Conservation (phyloP, 2,329 filamentous ascomycete species). For the Botrytis byssoidea region DNA sequence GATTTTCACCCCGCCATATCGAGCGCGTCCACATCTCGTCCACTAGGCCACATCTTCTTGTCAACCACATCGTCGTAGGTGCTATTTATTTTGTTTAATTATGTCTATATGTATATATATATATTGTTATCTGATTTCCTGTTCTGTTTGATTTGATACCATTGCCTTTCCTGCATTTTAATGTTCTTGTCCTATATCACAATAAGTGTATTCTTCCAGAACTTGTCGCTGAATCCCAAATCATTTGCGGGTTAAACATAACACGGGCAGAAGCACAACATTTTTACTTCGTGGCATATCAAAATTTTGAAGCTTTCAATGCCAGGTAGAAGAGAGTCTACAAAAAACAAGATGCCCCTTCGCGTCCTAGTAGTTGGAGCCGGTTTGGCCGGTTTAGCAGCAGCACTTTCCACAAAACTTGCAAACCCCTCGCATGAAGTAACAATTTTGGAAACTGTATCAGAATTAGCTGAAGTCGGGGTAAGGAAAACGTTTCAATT, state of each 20-base stretch:
- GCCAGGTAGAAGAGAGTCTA: not conserved
- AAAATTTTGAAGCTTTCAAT: not conserved
- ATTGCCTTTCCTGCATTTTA: not conserved
- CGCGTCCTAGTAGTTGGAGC: slow-evolving; percentile 46
- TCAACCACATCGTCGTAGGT: not conserved
- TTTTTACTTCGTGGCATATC: not conserved
- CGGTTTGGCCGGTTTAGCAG: slow-evolving; percentile 45
- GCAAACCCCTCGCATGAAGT: slow-evolving; percentile 43
- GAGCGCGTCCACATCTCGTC: slow-evolving; percentile 9
- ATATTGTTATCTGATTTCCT: not conserved
- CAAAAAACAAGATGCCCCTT: slow-evolving; percentile 24
- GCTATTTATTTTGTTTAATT: not conserved
- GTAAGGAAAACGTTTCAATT: slow-evolving; percentile 22
- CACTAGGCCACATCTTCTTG: not conserved
- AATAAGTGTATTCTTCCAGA: not conserved
- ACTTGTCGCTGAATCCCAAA: not conserved
- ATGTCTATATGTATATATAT: not conserved
- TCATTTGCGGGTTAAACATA: not conserved
- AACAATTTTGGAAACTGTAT: slow-evolving; percentile 45
- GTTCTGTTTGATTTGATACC: not conserved
- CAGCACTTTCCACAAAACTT: slow-evolving; percentile 40
- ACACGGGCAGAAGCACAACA: not conserved
- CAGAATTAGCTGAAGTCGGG: slow-evolving; percentile 43
- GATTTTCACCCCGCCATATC: slow-evolving; percentile 3
- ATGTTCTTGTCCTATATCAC: not conserved